Evolutionary conservation across 169 alveolate species (phyloP), one percentile per base, ranked within the genome.

Genomic region (Plasmodium sp.): DNA sequence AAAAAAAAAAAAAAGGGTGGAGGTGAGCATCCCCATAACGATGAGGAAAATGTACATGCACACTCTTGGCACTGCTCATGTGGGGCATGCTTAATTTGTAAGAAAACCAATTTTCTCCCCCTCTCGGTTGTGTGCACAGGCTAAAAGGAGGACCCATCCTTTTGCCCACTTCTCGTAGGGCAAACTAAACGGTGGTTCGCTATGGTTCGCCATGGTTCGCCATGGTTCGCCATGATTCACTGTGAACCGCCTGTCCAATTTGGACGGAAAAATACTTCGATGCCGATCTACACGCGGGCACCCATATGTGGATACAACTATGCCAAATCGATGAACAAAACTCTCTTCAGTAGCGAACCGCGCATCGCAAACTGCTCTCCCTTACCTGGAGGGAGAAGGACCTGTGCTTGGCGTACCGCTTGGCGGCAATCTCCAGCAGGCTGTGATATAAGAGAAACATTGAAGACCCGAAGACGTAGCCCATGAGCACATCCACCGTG

Each of bases 401-500:
- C 81, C 62, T 75, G 56, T 85, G 56, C n/a, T 54, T 33, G 33
- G 74, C 93, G 41, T 85, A 85, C 33, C 93, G 45, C 51, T 79
- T 85, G 39, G 93, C 93, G 2, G 93, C 86, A 75, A 85, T 39
- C 14, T 85, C 93, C 36, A 85, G 27, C 1, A 85, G 45, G 71
- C 41, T 33, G 27, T 85, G 93, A 56, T 85, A 85, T 16, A 43
- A n/a, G 10, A 85, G n/a, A 77, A 85, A 85, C 18, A 85, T 5
- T 18, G 74, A 18, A 10, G 86, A 33, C 18, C 86, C 94, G 33
- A 93, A 75, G 31, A 92, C 81, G n/a, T 93, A 34, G n/a, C 97
- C 97, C 86, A 96, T 94, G 77, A 96, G 54, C 36, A 96, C 97
- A 74, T 96, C 97, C 58, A 96, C 95, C 31, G 97, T 95, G 92